phyloP scores from a whole-genome alignment of 2,329 filamentous ascomycete genomes.

The Ophiosphaerella narmari region DNA sequence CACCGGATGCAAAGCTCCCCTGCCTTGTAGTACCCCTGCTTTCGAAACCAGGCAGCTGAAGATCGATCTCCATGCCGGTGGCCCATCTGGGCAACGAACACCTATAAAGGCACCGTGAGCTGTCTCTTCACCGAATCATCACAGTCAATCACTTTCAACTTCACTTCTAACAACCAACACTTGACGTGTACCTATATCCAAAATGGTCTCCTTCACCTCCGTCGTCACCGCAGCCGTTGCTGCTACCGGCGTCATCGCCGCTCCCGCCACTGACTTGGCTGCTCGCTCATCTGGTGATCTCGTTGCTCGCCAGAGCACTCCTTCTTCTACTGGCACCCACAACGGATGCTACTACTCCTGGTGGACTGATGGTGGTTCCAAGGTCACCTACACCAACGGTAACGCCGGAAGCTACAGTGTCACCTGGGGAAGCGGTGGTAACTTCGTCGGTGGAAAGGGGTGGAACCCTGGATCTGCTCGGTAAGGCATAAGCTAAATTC shows the following conservation, averaged over 20 bases:
- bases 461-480: conserved; percentile 59
- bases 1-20: conserved; percentile 11
- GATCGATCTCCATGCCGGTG: conserved; percentile 4
- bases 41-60: conserved; percentile 7
- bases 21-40: conserved; percentile 20
- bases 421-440: conserved; percentile 57
- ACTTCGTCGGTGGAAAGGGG: conserved; percentile 64
- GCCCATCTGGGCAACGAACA: conserved; percentile 5
- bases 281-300: conserved; percentile 41
- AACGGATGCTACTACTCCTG: conserved; percentile 66
- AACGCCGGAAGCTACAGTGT: conserved; percentile 57
- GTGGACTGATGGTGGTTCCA: conserved; percentile 61
- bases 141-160: conserved; percentile 13
- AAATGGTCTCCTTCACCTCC: conserved; percentile 37
- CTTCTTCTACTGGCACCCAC: conserved; percentile 56
- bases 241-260: conserved; percentile 30
- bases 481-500: conserved; percentile 40
- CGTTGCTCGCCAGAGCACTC: conserved; percentile 46
- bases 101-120: conserved; percentile 25
- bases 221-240: conserved; percentile 31
- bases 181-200: conserved; percentile 9
- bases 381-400: conserved; percentile 61
- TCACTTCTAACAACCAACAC: conserved; percentile 5
- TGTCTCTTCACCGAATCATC: conserved; percentile 13
- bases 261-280: conserved; percentile 41